Base-by-base conservation (phyloP, 164 flowering plant genomes). In the Magnolia sinica region DNA sequence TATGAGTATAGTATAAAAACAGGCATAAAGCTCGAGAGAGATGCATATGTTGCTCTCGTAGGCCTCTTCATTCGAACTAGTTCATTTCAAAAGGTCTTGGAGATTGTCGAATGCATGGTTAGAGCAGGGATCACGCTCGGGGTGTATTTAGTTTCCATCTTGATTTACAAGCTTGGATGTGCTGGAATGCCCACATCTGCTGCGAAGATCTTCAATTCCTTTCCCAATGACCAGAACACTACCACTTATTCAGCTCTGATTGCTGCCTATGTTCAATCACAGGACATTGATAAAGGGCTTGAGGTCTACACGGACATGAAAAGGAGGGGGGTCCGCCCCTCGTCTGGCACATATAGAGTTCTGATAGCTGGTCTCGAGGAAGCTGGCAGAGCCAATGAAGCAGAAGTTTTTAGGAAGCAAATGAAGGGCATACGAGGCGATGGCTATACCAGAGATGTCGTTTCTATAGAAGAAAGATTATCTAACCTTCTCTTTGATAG, bases 231-330 rank as follows among this genome's bases (percentile, higher is more conserved):
- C 10, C 81, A 88, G 78, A 91, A 87, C 72, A 76, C 80, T 63
- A 84, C 86, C 50, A 85, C 91, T 64, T 93, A 84, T 80, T 92
- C 97, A 76, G 92, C 97, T 76, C 74, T 93, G 70, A 86, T 95
- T 66, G 78, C 82, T 77, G 90, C 89, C 31, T 88, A 86, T 76
- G 85, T 91, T 75, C 73, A 77, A 22, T 87, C 80, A 72, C 90
- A 91, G 45, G 79, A 84, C 79, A 76, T 86, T 76, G 91, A 88
- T 27, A 90, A 89, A 83, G 97, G 86, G 58, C 81, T 95, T 74
- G 78, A 85, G 76, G 84, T 86, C 10, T 92, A 82, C 55, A 67
- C 78, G 51, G 78, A 71, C 49, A 95, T 95, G 98, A 82, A 72
- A 72, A 79, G 65, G 64, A 80, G 76, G 76, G 90, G 91, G 50